These are phyloP conservation scores for Alternaria novae-zelandiae DNA, from an alignment of 2,329 filamentous ascomycete species.

Conservation along the genomic window DNA sequence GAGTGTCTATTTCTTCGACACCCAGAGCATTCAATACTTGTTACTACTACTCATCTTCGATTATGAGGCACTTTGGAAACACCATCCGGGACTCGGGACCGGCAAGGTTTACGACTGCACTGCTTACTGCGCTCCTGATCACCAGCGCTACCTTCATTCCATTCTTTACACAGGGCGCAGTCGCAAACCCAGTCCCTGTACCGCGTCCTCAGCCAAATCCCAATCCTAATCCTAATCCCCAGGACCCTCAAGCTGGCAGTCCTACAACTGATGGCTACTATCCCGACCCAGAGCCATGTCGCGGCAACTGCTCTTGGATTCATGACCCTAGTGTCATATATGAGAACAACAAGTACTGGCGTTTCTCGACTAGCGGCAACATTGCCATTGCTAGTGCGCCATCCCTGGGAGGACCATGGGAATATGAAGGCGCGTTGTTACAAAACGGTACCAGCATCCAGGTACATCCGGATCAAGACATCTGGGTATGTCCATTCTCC, in stretches of 20 bases:
- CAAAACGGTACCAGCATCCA: constrained; percentile 51
- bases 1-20: neutral
- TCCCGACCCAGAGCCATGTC: constrained; percentile 47
- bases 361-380: constrained; percentile 57
- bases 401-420: constrained; percentile 57
- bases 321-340: constrained; percentile 57
- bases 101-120: constrained; percentile 9
- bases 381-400: constrained; percentile 56
- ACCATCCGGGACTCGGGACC: constrained; percentile 2
- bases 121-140: constrained; percentile 14
- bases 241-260: constrained; percentile 1
- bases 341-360: constrained; percentile 56
- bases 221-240: neutral
- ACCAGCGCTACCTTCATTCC: constrained; percentile 21
- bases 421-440: constrained; percentile 52
- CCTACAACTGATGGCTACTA: constrained; percentile 9
- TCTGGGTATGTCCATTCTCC: constrained; percentile 50
- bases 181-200: neutral
- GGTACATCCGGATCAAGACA: constrained; percentile 51
- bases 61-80: neutral
- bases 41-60: neutral
- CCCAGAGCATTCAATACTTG: neutral
- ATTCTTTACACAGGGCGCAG: constrained; percentile 11
- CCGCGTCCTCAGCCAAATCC: neutral
- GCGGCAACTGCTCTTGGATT: constrained; percentile 48